These are phyloP conservation scores for Lomentospora prolificans DNA, from an alignment of 2,329 filamentous ascomycete species.

Conservation along the genomic window DNA sequence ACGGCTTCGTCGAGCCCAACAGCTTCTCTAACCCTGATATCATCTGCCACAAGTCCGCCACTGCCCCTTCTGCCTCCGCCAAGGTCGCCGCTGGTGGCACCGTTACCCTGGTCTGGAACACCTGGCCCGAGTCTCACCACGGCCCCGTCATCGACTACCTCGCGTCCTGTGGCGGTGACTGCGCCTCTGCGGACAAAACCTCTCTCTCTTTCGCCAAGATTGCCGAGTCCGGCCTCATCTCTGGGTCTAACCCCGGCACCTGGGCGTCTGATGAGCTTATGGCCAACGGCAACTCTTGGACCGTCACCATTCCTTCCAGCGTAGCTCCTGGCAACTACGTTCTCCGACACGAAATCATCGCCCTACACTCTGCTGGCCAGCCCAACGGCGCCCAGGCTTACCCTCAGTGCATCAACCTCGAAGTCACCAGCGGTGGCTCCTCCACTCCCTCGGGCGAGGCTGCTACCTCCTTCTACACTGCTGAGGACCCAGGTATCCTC, in stretches of 20 bases:
- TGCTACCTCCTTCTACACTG: slow-evolving; percentile 19
- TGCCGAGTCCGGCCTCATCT: slow-evolving; percentile 37
- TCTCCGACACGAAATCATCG: slow-evolving; percentile 42
- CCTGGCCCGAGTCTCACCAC: slow-evolving; percentile 32
- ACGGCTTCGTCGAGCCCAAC: slow-evolving; percentile 38
- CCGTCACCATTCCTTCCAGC: slow-evolving; percentile 21
- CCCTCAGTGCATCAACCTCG: slow-evolving; percentile 39
- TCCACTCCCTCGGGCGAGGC: slow-evolving; percentile 21
- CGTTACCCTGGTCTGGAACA: slow-evolving; percentile 29
- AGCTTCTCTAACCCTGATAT: slow-evolving; percentile 30
- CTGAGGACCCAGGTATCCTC: slow-evolving; percentile 21
- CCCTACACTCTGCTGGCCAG: slow-evolving; percentile 31
- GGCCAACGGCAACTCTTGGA: slow-evolving; percentile 23
- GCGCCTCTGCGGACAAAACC: slow-evolving; percentile 40
- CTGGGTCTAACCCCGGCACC: slow-evolving; percentile 24
- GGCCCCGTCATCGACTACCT: slow-evolving; percentile 55
- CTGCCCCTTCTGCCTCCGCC: slow-evolving; percentile 25
- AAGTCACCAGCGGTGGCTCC: slow-evolving; percentile 30
- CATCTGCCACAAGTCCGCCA: slow-evolving; percentile 33
- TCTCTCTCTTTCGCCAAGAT: slow-evolving; percentile 56
- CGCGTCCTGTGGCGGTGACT: slow-evolving; percentile 48
- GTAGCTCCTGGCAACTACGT: slow-evolving; percentile 33
- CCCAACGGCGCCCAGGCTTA: slow-evolving; percentile 41
- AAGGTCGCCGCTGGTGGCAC: slow-evolving; percentile 28
- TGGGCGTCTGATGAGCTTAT: slow-evolving; percentile 33